phyloP scores from a whole-genome alignment of 148 eudicot genomes.

The Rhododendron kiyosumense region DNA sequence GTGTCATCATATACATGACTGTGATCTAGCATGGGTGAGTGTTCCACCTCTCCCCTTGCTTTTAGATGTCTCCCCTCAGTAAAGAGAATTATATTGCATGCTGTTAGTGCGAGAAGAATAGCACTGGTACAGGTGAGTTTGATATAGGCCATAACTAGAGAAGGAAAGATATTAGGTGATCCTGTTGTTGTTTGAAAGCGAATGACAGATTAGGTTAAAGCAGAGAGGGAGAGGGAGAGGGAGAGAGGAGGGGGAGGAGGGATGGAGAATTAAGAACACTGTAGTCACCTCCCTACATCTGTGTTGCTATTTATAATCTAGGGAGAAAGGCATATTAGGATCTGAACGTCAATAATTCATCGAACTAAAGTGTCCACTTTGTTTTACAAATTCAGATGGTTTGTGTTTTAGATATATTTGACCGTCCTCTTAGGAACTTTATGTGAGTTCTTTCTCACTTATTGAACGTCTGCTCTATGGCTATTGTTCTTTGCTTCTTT shows the following conservation, averaged over 20 bases:
- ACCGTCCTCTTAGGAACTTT: not conserved
- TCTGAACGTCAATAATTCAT: not conserved
- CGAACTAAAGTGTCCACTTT: not conserved
- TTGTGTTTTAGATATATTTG: not conserved
- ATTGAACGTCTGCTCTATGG: not conserved
- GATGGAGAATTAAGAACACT: not conserved
- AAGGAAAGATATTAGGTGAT: not conserved
- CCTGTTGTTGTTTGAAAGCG: not conserved
- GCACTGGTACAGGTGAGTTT: constrained; percentile 2
- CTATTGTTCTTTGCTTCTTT: not conserved
- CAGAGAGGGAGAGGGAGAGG: not conserved
- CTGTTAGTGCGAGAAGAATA: constrained; percentile 16
- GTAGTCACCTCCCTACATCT: not conserved
- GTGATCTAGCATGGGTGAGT: not conserved
- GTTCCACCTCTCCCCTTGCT: constrained; percentile 6
- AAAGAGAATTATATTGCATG: constrained; percentile 13
- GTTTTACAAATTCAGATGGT: not conserved
- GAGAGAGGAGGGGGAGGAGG: not conserved
- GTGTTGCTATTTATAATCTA: not conserved
- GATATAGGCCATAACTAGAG: constrained; percentile 17
- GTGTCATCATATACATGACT: not conserved
- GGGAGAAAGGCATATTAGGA: not conserved
- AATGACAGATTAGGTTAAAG: not conserved
- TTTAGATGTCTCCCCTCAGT: constrained; percentile 27
- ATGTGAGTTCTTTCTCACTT: not conserved